Evolutionary conservation across 345 rosid genomes (phyloP).

Genomic region (Crucihimalaya himalaica): DNA sequence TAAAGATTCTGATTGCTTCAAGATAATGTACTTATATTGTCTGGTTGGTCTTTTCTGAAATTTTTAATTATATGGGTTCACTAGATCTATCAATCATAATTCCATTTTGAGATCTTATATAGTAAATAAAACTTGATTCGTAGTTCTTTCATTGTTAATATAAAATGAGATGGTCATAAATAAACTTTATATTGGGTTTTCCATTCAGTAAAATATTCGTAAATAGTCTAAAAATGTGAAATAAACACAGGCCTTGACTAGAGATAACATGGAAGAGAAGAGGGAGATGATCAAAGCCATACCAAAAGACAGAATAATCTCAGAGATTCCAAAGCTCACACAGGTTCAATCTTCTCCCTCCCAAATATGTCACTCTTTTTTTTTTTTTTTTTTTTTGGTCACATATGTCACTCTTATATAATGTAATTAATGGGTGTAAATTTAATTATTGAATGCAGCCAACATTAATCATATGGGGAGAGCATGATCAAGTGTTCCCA

Average conservation of each 20-base stretch:
- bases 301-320: constrained; percentile 54
- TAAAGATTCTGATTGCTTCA: constrained; percentile 14
- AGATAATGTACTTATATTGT: constrained; percentile 29
- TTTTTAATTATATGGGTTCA: background rate
- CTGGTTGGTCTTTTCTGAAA: background rate
- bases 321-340: constrained; percentile 53
- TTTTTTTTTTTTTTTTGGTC: too few species aligned
- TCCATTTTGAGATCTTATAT: background rate
- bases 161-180: background rate
- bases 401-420: background rate
- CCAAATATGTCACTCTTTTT: background rate
- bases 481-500: constrained; percentile 69
- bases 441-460: constrained; percentile 45
- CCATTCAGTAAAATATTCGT: background rate
- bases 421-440: background rate
- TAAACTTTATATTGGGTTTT: background rate
- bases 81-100: background rate
- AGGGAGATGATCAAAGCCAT: constrained; percentile 57
- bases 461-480: constrained; percentile 79
- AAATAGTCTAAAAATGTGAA: background rate
- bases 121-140: background rate
- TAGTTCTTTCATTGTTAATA: background rate
- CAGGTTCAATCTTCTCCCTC: constrained; percentile 43
- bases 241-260: constrained; percentile 52
- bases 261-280: constrained; percentile 53